phyloP scores from a whole-genome alignment of 2,329 filamentous ascomycete genomes.

The Plenodomus tracheiphilus region DNA sequence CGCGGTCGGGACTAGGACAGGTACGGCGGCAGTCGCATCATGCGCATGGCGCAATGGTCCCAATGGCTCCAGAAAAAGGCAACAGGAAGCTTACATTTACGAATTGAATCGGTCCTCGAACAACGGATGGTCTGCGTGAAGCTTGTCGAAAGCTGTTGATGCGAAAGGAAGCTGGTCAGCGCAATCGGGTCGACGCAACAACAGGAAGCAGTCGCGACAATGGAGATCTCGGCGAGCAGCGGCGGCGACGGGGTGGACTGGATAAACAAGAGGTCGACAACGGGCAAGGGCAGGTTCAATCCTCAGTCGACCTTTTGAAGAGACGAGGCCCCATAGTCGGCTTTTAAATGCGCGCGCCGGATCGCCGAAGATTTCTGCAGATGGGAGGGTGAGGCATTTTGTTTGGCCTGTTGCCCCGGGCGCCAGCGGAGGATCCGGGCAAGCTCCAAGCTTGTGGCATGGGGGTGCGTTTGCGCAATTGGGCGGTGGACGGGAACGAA shows the following conservation, averaged over 20 bases:
- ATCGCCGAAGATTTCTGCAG: conserved; percentile 40
- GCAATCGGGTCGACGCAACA: conserved; percentile 24
- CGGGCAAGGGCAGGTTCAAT: conserved; percentile 28
- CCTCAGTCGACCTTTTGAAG: conserved; percentile 11
- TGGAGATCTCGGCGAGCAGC: conserved; percentile 23
- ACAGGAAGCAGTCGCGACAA: conserved; percentile 28
- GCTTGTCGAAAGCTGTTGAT: conserved; percentile 28
- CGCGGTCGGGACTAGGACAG: neutral
- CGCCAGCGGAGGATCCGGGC: conserved; percentile 32
- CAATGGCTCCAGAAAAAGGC: conserved; percentile 20
- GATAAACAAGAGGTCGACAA: conserved; percentile 27
- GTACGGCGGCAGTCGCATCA: neutral
- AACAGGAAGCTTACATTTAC: conserved; percentile 38
- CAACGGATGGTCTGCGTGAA: conserved; percentile 14
- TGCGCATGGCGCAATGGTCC: conserved; percentile 9
- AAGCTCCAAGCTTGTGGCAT: conserved; percentile 21
- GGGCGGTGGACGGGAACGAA: conserved; percentile 18
- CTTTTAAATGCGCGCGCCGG: conserved; percentile 33
- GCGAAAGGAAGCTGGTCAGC: conserved; percentile 36
- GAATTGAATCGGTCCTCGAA: conserved; percentile 24
- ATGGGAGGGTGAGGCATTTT: conserved; percentile 39
- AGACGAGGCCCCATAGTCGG: conserved; percentile 21
- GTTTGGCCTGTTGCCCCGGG: conserved; percentile 31
- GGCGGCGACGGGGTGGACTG: conserved; percentile 1
- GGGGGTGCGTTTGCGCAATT: no score